A percentile compares a stretch with the other conserved stretches of the same genome.
phyloP scores from a whole-genome alignment of 1,284 basidiomycete genomes.

The Kalmanozyma brasiliensis region DNA sequence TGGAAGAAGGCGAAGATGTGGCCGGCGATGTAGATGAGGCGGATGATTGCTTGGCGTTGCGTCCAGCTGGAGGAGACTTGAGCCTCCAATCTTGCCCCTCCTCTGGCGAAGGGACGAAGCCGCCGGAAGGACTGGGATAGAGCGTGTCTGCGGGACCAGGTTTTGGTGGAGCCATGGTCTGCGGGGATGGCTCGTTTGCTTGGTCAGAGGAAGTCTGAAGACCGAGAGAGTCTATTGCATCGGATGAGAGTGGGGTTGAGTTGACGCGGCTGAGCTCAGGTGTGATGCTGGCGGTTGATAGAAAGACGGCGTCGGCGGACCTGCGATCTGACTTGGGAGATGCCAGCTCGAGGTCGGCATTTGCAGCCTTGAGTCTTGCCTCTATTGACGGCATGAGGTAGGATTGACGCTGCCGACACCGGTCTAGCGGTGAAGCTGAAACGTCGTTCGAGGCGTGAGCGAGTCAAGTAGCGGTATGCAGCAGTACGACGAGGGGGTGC shows the following conservation, averaged over 20 bases:
- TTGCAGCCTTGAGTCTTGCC: constrained; percentile 33
- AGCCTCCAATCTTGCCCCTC: constrained; percentile 57
- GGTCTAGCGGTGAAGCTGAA: too few relatives aligned
- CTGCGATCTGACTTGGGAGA: constrained; percentile 32
- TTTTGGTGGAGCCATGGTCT: constrained; percentile 49
- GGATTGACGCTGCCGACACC: too few relatives aligned
- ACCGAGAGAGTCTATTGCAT: constrained; percentile 21
- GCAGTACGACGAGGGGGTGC: too few relatives aligned
- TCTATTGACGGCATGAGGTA: constrained; percentile 41
- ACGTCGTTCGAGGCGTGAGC: too few relatives aligned
- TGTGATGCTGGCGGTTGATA: constrained; percentile 25
- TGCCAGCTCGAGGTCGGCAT: constrained; percentile 16
- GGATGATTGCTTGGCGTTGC: constrained; percentile 9
- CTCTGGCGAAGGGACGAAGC: constrained; percentile 53
- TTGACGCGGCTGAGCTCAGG: constrained; percentile 47
- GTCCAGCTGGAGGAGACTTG: constrained; percentile 47
- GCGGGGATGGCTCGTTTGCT: constrained; percentile 20
- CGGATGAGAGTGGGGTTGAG: constrained; percentile 37
- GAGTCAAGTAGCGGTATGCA: too few relatives aligned
- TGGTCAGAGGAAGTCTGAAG: constrained; percentile 16
- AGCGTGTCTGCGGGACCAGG: constrained; percentile 49
- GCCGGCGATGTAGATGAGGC: constrained; percentile 3
- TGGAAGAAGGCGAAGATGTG: constrained; percentile 3
- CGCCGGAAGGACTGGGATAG: constrained; percentile 53
- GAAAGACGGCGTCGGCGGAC: constrained; percentile 42